A percentile compares a stretch with the other conserved stretches of the same genome.
These are phyloP conservation scores for Dryadomyces quercus-mongolicae DNA, from an alignment of 2,329 filamentous ascomycete genomes.

Conservation along the genomic window DNA sequence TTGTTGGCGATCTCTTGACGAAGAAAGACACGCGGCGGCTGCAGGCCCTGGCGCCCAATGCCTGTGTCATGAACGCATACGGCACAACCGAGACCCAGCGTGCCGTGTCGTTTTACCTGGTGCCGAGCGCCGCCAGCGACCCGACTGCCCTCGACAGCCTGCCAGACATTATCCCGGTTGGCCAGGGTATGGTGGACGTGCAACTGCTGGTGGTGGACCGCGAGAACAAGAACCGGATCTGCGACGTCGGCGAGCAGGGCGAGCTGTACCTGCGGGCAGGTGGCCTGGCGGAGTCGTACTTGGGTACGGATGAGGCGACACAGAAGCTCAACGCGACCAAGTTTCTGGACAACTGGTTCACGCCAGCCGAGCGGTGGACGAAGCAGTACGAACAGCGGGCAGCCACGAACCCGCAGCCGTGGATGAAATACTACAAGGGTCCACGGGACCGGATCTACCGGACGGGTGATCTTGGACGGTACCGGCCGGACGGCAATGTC, in stretches of 20 bases:
- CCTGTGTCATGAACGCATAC: constrained; percentile 73
- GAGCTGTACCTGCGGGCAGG: constrained; percentile 75
- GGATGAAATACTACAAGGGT: constrained; percentile 68
- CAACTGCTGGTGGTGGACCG: constrained; percentile 77
- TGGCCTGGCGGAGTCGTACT: constrained; percentile 58
- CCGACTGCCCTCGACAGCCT: constrained; percentile 34
- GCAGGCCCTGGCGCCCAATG: constrained; percentile 59
- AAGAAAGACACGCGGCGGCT: constrained; percentile 73
- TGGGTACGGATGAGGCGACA: constrained; percentile 42
- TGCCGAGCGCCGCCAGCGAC: constrained; percentile 53
- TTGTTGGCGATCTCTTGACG: constrained; percentile 82
- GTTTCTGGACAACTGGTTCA: constrained; percentile 79
- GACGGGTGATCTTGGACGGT: constrained; percentile 75
- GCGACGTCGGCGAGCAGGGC: constrained; percentile 68
- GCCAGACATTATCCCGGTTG: constrained; percentile 66
- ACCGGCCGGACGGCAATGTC: constrained; percentile 56
- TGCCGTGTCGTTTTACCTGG: constrained; percentile 71
- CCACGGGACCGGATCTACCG: constrained; percentile 78
- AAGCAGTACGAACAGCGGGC: constrained; percentile 26
- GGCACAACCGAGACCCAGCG: constrained; percentile 79
- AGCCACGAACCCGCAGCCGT: constrained; percentile 53
- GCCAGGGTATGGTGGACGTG: constrained; percentile 77
- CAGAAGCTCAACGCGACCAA: constrained; percentile 54
- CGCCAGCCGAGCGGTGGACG: constrained; percentile 59
- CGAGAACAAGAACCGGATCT: constrained; percentile 53